A percentile compares a stretch with the other conserved stretches of the same genome.
Conservation (phyloP, 345 rosid genomes). For the Mallotus nudiflorus region DNA sequence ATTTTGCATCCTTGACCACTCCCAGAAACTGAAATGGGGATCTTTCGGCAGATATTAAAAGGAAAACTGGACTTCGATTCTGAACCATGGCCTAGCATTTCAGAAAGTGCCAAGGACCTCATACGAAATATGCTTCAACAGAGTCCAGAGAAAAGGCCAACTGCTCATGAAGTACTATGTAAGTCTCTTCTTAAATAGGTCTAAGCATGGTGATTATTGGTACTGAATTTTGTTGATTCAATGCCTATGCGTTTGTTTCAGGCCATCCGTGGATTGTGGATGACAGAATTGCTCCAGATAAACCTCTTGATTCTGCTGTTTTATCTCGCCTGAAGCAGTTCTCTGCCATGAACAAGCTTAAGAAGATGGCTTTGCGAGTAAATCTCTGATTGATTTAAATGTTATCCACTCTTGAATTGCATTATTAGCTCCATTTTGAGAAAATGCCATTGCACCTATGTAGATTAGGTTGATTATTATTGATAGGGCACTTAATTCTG, state of each 20-base stretch:
- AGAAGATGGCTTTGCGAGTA: constrained; percentile 81
- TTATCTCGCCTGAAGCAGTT: constrained; percentile 68
- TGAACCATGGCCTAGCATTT: constrained; percentile 77
- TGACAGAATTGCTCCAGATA: constrained; percentile 78
- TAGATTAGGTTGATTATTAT: neutral
- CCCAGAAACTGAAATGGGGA: constrained; percentile 70
- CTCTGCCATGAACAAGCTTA: constrained; percentile 83
- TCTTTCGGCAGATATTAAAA: constrained; percentile 67
- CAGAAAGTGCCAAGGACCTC: constrained; percentile 77
- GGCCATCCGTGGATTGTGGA: constrained; percentile 88
- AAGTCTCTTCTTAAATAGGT: constrained; percentile 30
- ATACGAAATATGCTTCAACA: constrained; percentile 65
- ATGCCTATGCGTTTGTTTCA: constrained; percentile 23
- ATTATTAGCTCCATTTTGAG: neutral
- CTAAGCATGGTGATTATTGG: neutral
- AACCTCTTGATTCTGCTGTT: constrained; percentile 76
- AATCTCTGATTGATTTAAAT: constrained; percentile 23
- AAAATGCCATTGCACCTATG: neutral
- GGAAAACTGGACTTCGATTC: constrained; percentile 64
- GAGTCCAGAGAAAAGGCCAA: constrained; percentile 57
- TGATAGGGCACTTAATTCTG: constrained; percentile 3
- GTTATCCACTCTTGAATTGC: neutral
- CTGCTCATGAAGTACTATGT: constrained; percentile 82
- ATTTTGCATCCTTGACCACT: constrained; percentile 16
- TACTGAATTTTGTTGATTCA: neutral